Base-by-base conservation (phyloP, 2,329 filamentous ascomycete species). In the Aspergillus hiratsukae region DNA sequence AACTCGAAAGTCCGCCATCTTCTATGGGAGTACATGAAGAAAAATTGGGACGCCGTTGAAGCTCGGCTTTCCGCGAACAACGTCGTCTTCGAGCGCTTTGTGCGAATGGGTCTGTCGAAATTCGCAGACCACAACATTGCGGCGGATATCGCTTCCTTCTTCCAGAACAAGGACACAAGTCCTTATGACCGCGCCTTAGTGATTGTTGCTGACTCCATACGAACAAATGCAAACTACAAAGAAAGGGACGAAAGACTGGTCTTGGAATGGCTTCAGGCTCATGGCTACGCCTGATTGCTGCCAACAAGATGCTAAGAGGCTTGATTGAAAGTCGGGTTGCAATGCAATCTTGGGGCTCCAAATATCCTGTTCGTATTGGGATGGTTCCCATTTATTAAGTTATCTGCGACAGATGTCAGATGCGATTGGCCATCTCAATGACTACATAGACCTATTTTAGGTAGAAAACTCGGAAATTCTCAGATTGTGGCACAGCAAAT, bases 1-100 rank as follows among this genome's bases (percentile, higher is more conserved):
- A 97, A 97, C 76, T 79, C 85, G 8, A 81, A 84, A 59, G 87
- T 86, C 3, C 87, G 92, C n/a, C 76, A 81, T 48, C 78, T 87
- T 48, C 83, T 95, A 56, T 99, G 94, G 94, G 79, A 87, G 53
- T 96, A 89, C 75, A 83, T 97, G 69, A 90, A 92, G 76, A 80
- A 83, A 46, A 87, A 96, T 76, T 99, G 93, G 89, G 80, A 84
- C 29, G 79, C 82, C 37, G 83, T 96, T 48, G 82, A 87, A 52
- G 77, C 84, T 58, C 88, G 88, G 72, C 81, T 97, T 54, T 86
- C 83, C 71, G 80, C 81, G 45, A 97, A 97, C 76, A 89, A 91
- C 61, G 88, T 97, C 29, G 85, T 97, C 3, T 80, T 97, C 17
- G 93, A 99, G 76, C 87, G 93, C 49, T 96, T 96, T 76, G 78